Base-by-base conservation (phyloP, 768 basidiomycete species). In the Phaeotremella fagi region DNA sequence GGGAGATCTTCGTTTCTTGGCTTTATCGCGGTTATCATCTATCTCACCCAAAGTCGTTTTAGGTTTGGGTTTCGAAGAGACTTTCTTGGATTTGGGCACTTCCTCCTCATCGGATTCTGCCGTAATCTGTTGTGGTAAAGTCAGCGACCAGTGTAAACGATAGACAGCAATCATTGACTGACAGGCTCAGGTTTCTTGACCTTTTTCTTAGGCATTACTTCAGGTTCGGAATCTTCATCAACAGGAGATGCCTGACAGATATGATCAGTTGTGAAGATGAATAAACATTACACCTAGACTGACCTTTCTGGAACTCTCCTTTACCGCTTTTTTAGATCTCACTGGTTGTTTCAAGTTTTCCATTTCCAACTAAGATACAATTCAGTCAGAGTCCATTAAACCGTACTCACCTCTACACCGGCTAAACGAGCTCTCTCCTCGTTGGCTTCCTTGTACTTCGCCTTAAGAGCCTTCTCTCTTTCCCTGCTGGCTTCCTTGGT, bases 381-480 rank as follows among this genome's bases (percentile, higher is more conserved):
- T 45, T 25, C 27, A 25, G 27, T 24, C n/a, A 24, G 9, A 9
- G 9, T 20, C 23, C 26, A 6, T 7, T 41, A 41, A 7, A 41
- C 31, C 41, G 26, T 29, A 44, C 64, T 45, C 48, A 63, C 64
- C 53, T 68, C 66, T 11, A 70, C 35, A 4, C 38, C 51, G 3
- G 37, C 31, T 20, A 62, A 28, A 23, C 49, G 50, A 22, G 61
- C 66, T 25, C 43, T 38, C 35, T 66, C 54, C 18, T 57, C 62
- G 11, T 26, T 52, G 2, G 61, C 60, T 16, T 55, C 62, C 33
- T 53, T 59, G 23, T 64, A 22, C 49, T 62, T 66, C 3, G 45
- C 33, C 55, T 66, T 68, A 24, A 68, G 46, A 1, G 51, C 54
- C 31, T 57, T 55, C 36, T 68, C 70, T 50, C 61, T 45, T 29